Evolutionary conservation across 306 rosid species (phyloP).

Genomic region (Dryas octopetala): DNA sequence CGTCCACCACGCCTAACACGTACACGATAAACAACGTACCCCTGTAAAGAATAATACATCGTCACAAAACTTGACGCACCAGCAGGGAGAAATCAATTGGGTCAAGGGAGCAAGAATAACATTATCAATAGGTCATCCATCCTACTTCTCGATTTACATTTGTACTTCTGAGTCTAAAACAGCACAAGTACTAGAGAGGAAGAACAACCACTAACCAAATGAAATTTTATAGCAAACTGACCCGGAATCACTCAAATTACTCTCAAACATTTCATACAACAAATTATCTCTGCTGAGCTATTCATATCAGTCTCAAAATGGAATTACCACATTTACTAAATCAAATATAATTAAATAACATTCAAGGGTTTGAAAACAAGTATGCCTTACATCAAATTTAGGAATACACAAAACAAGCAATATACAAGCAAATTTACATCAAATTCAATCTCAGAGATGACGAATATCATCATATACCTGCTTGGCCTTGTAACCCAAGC

Average conservation of each 20-base stretch:
- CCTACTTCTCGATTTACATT: too few relatives aligned
- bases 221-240: too few relatives aligned
- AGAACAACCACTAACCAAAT: too few relatives aligned
- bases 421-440: too few relatives aligned
- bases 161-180: too few relatives aligned
- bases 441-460: neutral
- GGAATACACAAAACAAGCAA: neutral
- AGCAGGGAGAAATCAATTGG: neutral
- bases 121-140: neutral
- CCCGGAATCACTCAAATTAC: too few relatives aligned
- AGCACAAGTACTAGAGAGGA: too few relatives aligned
- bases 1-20: slow-evolving; percentile 83
- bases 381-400: neutral
- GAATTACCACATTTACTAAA: neutral
- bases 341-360: neutral
- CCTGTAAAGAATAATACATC: slow-evolving; percentile 35
- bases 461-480: slow-evolving; percentile 7
- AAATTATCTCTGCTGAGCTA: too few relatives aligned
- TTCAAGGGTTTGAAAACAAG: neutral
- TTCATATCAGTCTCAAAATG: too few relatives aligned
- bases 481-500: slow-evolving; percentile 45
- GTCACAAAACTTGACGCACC: neutral
- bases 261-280: too few relatives aligned
- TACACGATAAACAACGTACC: slow-evolving; percentile 69
- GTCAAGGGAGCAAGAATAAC: neutral